These are phyloP conservation scores for Tricholoma bakamatsutake DNA, from an alignment of 768 basidiomycete genomes.

Conservation along the genomic window DNA sequence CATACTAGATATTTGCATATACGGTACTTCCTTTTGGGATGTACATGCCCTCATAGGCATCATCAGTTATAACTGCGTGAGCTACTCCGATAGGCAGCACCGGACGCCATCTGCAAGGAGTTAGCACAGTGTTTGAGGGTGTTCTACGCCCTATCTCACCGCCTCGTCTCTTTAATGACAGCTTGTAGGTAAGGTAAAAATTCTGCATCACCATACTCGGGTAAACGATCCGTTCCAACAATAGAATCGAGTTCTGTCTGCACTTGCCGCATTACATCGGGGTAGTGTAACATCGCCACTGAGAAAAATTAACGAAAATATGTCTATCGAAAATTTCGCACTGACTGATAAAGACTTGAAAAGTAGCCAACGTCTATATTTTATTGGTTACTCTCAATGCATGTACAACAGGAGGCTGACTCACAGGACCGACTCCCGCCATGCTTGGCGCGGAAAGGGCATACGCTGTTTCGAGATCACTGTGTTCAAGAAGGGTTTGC, in stretches of 20 bases:
- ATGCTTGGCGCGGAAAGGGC: constrained; percentile 36
- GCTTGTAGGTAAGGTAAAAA: constrained; percentile 24
- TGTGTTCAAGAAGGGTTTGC: constrained; percentile 28
- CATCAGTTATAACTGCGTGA: constrained; percentile 29
- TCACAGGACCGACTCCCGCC: constrained; percentile 38
- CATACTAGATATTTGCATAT: constrained; percentile 29
- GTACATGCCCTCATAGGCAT: constrained; percentile 30
- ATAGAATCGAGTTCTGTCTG: constrained; percentile 35
- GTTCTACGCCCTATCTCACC: background rate
- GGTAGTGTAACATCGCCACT: constrained; percentile 35
- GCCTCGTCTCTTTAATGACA: constrained; percentile 28
- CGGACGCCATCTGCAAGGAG: constrained; percentile 9
- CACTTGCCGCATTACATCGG: constrained; percentile 29
- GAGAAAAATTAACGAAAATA: background rate
- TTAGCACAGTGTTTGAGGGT: background rate
- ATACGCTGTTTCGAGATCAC: constrained; percentile 37
- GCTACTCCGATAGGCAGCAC: constrained; percentile 20
- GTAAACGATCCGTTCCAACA: constrained; percentile 31
- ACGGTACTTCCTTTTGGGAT: constrained; percentile 33
- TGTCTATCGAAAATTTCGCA: background rate
- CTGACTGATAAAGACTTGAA: background rate
- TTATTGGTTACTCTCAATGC: background rate
- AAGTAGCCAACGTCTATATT: background rate
- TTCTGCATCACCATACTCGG: constrained; percentile 28
- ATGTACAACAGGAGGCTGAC: constrained; percentile 1